phyloP scores from a whole-genome alignment of 495 filamentous ascomycete genomes.

The Endocarpon pusillum region DNA sequence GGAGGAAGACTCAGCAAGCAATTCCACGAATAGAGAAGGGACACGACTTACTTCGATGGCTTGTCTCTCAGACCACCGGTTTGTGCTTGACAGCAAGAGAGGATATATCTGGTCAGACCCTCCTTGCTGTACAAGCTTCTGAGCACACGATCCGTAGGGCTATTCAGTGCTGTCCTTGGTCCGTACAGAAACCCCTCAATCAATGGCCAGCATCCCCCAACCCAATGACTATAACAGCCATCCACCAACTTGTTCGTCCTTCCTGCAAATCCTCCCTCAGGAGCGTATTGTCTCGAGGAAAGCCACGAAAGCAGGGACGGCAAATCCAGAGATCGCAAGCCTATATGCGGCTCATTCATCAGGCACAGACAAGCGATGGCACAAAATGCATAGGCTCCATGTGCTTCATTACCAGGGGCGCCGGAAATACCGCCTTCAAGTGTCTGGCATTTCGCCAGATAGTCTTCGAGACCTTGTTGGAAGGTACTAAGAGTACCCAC shows the following conservation, averaged over 20 bases:
- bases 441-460: constrained; percentile 74
- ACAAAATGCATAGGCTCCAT: constrained; percentile 95
- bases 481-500: constrained; percentile 32
- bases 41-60: constrained; percentile 57
- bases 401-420: constrained; percentile 70
- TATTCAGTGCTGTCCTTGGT: constrained; percentile 13
- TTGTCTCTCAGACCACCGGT: constrained; percentile 84
- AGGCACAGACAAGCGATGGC: constrained; percentile 75
- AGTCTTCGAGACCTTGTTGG: constrained; percentile 52
- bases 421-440: constrained; percentile 86
- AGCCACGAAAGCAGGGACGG: constrained; percentile 69
- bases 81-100: constrained; percentile 67
- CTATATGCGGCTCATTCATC: constrained; percentile 47
- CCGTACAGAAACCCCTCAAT: constrained; percentile 62
- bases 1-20: no score
- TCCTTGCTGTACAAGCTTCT: constrained; percentile 60
- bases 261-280: constrained; percentile 82
- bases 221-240: constrained; percentile 96
- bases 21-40: not conserved
- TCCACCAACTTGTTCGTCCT: constrained; percentile 97
- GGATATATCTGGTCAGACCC: constrained; percentile 72
- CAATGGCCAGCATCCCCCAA: constrained; percentile 83
- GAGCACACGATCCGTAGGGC: constrained; percentile 3
- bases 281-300: constrained; percentile 71
- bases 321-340: constrained; percentile 55